phyloP scores from a whole-genome alignment of 495 filamentous ascomycete species.

The Penicillium malachiteum region DNA sequence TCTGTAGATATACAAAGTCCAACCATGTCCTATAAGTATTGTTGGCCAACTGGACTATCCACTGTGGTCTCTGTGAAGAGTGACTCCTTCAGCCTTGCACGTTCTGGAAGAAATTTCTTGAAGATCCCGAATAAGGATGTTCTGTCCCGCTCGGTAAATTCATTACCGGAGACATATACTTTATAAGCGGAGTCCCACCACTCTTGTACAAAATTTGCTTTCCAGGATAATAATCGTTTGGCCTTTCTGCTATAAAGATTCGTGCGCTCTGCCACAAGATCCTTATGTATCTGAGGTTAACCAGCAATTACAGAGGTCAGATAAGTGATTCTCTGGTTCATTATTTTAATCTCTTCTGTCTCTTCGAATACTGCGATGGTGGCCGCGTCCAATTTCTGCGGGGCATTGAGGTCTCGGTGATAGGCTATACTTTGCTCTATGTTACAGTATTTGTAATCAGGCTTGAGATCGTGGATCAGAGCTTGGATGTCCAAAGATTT shows the following conservation, averaged over 20 bases:
- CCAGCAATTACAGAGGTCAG: conserved; percentile 15
- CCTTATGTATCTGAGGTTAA: conserved; percentile 6
- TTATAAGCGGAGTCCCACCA: conserved; percentile 21
- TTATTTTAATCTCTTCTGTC: conserved; percentile 10
- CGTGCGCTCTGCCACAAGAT: conserved; percentile 7
- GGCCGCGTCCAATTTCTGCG: conserved; percentile 14
- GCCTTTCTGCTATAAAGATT: conserved; percentile 21
- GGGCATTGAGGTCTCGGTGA: conserved; percentile 20
- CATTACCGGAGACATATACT: conserved; percentile 21
- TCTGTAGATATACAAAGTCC: conserved; percentile 19
- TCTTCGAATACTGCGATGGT: conserved; percentile 12
- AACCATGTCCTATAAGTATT: no score
- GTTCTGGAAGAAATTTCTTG: conserved; percentile 18
- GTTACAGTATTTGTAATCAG: conserved; percentile 20
- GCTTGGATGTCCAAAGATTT: conserved; percentile 23
- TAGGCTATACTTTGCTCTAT: conserved; percentile 29
- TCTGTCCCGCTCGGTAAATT: conserved; percentile 17
- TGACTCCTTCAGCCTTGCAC: conserved; percentile 10
- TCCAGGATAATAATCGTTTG: conserved; percentile 11
- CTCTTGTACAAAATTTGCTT: conserved; percentile 13
- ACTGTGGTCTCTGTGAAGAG: conserved; percentile 16
- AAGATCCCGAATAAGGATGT: conserved; percentile 20
- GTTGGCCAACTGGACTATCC: conserved; percentile 24
- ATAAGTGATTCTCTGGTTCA: conserved; percentile 16
- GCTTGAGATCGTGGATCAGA: conserved; percentile 20